A percentile compares a stretch with the other conserved stretches of the same genome.
Evolutionary conservation across 441 rosid genomes (phyloP).

Genomic region (Breynia disticha): DNA sequence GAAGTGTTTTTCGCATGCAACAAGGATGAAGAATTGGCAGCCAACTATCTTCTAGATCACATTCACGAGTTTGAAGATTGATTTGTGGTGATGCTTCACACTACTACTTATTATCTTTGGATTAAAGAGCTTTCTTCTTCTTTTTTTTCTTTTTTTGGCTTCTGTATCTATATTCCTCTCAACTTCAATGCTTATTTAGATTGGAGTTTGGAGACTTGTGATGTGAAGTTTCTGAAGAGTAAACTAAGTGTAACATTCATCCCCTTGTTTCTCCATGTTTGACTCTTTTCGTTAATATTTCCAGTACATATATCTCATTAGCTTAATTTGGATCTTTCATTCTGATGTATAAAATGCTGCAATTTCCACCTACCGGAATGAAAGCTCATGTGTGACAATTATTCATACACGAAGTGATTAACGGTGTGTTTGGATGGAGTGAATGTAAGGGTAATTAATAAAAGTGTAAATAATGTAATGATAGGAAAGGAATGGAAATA

Average conservation of each 20-base stretch:
- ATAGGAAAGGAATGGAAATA: too few relatives aligned
- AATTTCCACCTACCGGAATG: too few relatives aligned
- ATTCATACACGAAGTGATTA: too few relatives aligned
- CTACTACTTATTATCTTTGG: background rate
- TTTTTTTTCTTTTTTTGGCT: background rate
- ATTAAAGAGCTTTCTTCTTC: background rate
- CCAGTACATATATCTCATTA: too few relatives aligned
- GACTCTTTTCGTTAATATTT: too few relatives aligned
- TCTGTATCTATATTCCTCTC: background rate
- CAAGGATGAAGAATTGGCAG: constrained; percentile 71
- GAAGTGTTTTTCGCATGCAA: constrained; percentile 75
- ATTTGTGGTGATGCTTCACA: background rate
- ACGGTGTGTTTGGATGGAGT: too few relatives aligned
- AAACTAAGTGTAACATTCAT: background rate
- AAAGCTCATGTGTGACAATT: too few relatives aligned
- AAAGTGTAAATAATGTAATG: too few relatives aligned
- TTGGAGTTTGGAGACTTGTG: background rate
- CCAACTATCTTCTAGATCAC: constrained; percentile 68
- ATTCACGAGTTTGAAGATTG: constrained; percentile 63
- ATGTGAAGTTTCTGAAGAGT: background rate
- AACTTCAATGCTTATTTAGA: background rate
- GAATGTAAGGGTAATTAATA: too few relatives aligned
- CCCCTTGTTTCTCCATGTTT: background rate
- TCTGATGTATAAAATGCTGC: too few relatives aligned
- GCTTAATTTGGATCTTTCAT: too few relatives aligned